Percentiles rank a stretch among this genome's conserved stretches.
These are phyloP conservation scores for Epicoccum sorghinum DNA, from an alignment of 2,329 filamentous ascomycete genomes.

Conservation along the genomic window DNA sequence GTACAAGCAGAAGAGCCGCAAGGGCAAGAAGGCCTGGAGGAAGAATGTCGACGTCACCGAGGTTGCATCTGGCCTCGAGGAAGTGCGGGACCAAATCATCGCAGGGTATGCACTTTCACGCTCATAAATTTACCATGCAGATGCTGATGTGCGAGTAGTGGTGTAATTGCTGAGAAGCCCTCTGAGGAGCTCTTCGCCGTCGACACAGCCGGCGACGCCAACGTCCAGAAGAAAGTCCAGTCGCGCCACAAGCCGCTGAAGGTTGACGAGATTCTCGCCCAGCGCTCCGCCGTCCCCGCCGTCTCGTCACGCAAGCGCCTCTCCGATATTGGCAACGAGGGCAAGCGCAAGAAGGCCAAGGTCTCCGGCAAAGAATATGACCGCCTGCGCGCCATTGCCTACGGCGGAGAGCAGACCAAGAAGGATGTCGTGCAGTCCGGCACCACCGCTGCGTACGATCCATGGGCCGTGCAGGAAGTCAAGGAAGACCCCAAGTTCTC, in stretches of 20 bases:
- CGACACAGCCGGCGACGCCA: constrained; percentile 74
- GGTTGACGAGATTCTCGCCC: constrained; percentile 87
- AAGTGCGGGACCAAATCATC: constrained; percentile 87
- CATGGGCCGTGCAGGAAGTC: constrained; percentile 69
- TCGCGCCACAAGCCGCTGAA: constrained; percentile 80
- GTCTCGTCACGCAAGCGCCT: constrained; percentile 79
- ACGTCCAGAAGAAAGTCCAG: constrained; percentile 68
- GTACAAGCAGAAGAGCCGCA: constrained; percentile 86
- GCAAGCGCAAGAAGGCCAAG: constrained; percentile 76
- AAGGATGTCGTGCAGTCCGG: constrained; percentile 60
- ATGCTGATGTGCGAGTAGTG: constrained; percentile 59
- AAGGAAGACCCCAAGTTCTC: constrained; percentile 61
- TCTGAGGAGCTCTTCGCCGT: constrained; percentile 85
- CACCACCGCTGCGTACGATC: constrained; percentile 69
- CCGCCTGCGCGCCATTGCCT: constrained; percentile 77
- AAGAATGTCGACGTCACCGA: constrained; percentile 96
- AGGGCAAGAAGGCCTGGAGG: constrained; percentile 98
- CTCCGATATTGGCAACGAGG: constrained; percentile 72
- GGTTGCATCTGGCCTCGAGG: constrained; percentile 80
- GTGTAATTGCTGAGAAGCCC: constrained; percentile 81
- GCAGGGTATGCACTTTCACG: constrained; percentile 67
- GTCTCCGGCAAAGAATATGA: constrained; percentile 84
- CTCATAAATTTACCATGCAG: neutral
- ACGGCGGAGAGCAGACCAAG: constrained; percentile 66
- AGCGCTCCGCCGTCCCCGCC: constrained; percentile 80